These are phyloP conservation scores for Geotrichum australiense DNA, from an alignment of 1,139 yeast species.

Conservation along the genomic window DNA sequence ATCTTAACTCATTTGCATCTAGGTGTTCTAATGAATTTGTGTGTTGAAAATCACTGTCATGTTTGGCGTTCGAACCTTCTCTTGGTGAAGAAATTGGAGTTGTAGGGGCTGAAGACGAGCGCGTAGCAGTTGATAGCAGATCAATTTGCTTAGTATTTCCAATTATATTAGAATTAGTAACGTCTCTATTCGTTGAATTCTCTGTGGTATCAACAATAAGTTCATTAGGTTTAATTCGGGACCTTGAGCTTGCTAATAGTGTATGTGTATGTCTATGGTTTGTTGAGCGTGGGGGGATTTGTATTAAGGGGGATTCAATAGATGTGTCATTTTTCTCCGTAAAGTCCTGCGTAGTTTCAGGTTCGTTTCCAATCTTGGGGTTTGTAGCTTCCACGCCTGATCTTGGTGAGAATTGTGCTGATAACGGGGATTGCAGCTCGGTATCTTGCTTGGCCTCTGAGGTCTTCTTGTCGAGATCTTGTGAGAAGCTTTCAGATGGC, in stretches of 20 bases:
- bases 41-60: background rate
- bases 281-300: slow-evolving; percentile 10
- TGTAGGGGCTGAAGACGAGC: slow-evolving; percentile 11
- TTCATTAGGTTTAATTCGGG: slow-evolving; percentile 3
- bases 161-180: too few relatives aligned
- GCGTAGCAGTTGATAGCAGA: background rate
- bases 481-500: too few relatives aligned
- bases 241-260: slow-evolving; percentile 4
- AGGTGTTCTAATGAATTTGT: background rate
- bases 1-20: slow-evolving; percentile 11
- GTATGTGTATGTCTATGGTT: slow-evolving; percentile 5
- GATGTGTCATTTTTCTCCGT: too few relatives aligned
- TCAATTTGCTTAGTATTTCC: slow-evolving; percentile 3
- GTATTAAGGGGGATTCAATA: slow-evolving; percentile 8
- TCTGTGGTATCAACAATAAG: background rate
- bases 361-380: too few relatives aligned
- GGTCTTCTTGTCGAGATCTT: too few relatives aligned
- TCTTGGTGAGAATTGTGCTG: too few relatives aligned
- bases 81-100: slow-evolving; percentile 2
- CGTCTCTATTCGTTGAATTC: too few relatives aligned
- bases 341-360: too few relatives aligned
- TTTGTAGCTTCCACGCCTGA: too few relatives aligned
- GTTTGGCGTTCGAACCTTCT: background rate
- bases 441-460: too few relatives aligned
- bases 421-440: too few relatives aligned